Base-by-base conservation (phyloP, 2,329 filamentous ascomycete species). In the Claviceps pazoutovae region DNA sequence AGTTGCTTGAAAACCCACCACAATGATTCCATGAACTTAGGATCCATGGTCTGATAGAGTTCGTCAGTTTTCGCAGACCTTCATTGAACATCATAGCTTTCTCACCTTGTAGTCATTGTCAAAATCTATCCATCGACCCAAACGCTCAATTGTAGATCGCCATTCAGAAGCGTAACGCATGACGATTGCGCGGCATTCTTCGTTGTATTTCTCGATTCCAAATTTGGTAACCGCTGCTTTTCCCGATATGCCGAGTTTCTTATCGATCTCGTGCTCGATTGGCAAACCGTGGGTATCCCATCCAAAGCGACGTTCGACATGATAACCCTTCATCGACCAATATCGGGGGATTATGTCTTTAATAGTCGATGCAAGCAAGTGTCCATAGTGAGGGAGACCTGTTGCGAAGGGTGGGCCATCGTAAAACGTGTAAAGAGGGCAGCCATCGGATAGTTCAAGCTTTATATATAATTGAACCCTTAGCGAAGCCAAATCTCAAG, bases 1-100 rank as follows among this genome's bases (percentile, higher is more conserved):
- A 96, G 76, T 65, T 91, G 82, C 73, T 93, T 94, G 74, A 95
- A 95, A 17, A 93, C 86, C 90, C 91, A 96, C 91, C 91, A 97
- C 57, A 87, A 82, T 0, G 86, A 85, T 72, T 96, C 91, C 91
- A 96, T 97, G 71, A 94, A 97, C 19, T 74, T 83, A n/a, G 84
- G 77, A 66, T 97, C 85, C 88, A 96, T 95, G 38, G 88, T 95
- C 84, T 85, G 54, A 30, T 11, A 16, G 19, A 30, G 19, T 46
- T 13, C 4, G 30, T 21, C 16, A 51, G 48, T 46, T 23, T 26
- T 13, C 17, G 26, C 6, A n/a, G 2, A 38, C 19, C 21, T 26
- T 9, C 19, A 13, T 34, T 17, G 7, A 17, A 9, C 14, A 16
- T 16, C 39, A 13, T 56, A 8, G 38, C 37, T 23, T 50, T 4